Evolutionary conservation across 2,329 filamentous ascomycete genomes (phyloP).

Genomic region (Penicillium concentricum): DNA sequence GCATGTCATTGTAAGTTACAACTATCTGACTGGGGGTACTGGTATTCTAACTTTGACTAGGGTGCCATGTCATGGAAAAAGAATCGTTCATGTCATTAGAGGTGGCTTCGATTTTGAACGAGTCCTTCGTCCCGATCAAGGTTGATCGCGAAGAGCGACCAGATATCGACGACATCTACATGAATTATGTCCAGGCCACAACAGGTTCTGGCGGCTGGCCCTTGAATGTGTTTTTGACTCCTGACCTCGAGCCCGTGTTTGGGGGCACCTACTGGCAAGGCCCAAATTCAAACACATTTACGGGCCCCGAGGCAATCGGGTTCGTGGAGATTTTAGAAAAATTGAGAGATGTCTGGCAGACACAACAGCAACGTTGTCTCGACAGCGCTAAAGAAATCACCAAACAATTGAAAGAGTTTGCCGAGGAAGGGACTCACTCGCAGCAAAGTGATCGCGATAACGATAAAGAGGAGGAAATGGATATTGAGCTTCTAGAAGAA

Average conservation of each 20-base stretch:
- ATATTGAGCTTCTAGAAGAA: constrained; percentile 88
- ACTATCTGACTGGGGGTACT: too few species aligned
- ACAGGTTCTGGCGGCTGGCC: constrained; percentile 91
- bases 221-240: constrained; percentile 92
- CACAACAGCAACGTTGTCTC: constrained; percentile 78
- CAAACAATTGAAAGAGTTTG: constrained; percentile 77
- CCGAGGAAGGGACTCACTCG: constrained; percentile 73
- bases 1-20: constrained; percentile 81
- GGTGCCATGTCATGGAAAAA: constrained; percentile 86
- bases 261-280: constrained; percentile 96
- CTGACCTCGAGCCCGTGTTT: constrained; percentile 88
- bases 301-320: constrained; percentile 62
- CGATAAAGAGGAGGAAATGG: constrained; percentile 68
- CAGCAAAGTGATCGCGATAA: constrained; percentile 45
- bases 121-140: constrained; percentile 84
- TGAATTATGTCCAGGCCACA: constrained; percentile 96
- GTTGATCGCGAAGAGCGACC: constrained; percentile 92
- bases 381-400: constrained; percentile 82
- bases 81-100: constrained; percentile 86
- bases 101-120: constrained; percentile 79
- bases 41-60: constrained; percentile 43
- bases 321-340: constrained; percentile 83
- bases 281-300: constrained; percentile 58
- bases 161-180: constrained; percentile 92
- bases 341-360: constrained; percentile 70